These are phyloP conservation scores for Diversispora epigaea DNA, from an alignment of 192 early-diverging fungal genomes.

Conservation along the genomic window DNA sequence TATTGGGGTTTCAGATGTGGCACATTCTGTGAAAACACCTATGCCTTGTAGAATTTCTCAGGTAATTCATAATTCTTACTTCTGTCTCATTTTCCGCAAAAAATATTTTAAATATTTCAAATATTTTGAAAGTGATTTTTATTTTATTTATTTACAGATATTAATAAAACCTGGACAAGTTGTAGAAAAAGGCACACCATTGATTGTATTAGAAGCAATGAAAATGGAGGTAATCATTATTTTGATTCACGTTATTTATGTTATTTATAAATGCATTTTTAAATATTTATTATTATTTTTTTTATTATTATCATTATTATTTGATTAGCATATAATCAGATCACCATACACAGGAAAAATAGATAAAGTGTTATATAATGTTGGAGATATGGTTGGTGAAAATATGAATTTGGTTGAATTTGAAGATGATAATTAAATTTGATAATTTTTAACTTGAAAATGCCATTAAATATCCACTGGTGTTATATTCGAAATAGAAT, in stretches of 20 bases:
- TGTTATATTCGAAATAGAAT: too few relatives aligned
- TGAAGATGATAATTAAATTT: constrained; percentile 43
- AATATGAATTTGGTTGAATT: constrained; percentile 81
- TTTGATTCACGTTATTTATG: constrained; percentile 28
- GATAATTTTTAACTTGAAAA: too few relatives aligned
- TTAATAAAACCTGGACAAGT: constrained; percentile 69
- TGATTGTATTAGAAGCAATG: constrained; percentile 95
- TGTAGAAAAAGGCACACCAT: constrained; percentile 75
- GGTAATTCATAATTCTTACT: constrained; percentile 38
- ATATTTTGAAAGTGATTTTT: not conserved
- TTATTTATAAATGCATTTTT: not conserved
- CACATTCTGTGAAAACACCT: constrained; percentile 78
- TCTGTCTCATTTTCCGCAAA: constrained; percentile 3
- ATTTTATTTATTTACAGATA: constrained; percentile 9
- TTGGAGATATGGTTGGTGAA: constrained; percentile 87
- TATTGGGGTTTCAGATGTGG: constrained; percentile 44
- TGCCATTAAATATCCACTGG: too few relatives aligned
- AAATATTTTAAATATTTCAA: not conserved
- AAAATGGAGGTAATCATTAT: constrained; percentile 87
- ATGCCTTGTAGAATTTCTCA: constrained; percentile 98
- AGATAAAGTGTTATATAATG: constrained; percentile 72
- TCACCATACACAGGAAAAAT: constrained; percentile 74
- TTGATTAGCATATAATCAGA: constrained; percentile 73
- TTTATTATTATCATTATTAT: not conserved
- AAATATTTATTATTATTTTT: constrained; percentile 7